A percentile compares a stretch with the other conserved stretches of the same genome.
Conservation (phyloP, 371 early-diverging fungal species). For the Zopfochytrium polystomum region DNA sequence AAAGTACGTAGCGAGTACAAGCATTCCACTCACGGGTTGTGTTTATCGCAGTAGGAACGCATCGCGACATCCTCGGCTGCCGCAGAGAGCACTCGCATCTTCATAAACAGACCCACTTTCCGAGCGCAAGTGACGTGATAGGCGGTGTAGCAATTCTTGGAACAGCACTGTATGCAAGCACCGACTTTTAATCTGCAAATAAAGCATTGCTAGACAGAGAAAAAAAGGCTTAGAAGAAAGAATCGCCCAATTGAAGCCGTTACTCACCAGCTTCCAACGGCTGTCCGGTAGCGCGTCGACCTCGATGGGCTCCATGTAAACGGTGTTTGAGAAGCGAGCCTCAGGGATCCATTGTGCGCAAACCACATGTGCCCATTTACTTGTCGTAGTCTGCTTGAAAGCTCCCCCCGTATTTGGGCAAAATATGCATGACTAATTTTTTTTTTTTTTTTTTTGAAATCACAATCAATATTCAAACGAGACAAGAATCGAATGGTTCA, state of each 20-base stretch:
- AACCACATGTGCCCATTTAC: slow-evolving; percentile 73
- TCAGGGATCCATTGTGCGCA: slow-evolving; percentile 86
- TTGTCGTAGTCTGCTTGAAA: slow-evolving; percentile 90
- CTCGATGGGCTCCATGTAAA: slow-evolving; percentile 98
- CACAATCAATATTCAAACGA: too few species aligned
- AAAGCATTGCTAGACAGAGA: slow-evolving; percentile 61
- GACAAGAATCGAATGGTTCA: not conserved
- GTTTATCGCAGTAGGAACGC: slow-evolving; percentile 77
- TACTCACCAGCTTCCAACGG: slow-evolving; percentile 73
- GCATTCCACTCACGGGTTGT: slow-evolving; percentile 62
- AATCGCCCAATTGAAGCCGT: too few species aligned
- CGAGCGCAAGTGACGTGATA: slow-evolving; percentile 96
- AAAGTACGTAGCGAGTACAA: not conserved
- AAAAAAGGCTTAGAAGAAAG: not conserved
- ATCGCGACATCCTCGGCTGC: slow-evolving; percentile 50
- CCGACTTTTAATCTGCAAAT: slow-evolving; percentile 83
- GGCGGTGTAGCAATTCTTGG: slow-evolving; percentile 80
- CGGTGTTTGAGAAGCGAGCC: slow-evolving; percentile 80
- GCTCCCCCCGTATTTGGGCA: slow-evolving; percentile 95
- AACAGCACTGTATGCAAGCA: slow-evolving; percentile 93
- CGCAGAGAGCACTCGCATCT: slow-evolving; percentile 44
- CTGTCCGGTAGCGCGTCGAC: slow-evolving; percentile 82
- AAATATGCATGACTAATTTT: slow-evolving; percentile 65
- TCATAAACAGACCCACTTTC: slow-evolving; percentile 82
- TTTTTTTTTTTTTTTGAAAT: too few species aligned